Evolutionary conservation across 208 protist genomes (phyloP).

Genomic region (Naegleria fowleri): DNA sequence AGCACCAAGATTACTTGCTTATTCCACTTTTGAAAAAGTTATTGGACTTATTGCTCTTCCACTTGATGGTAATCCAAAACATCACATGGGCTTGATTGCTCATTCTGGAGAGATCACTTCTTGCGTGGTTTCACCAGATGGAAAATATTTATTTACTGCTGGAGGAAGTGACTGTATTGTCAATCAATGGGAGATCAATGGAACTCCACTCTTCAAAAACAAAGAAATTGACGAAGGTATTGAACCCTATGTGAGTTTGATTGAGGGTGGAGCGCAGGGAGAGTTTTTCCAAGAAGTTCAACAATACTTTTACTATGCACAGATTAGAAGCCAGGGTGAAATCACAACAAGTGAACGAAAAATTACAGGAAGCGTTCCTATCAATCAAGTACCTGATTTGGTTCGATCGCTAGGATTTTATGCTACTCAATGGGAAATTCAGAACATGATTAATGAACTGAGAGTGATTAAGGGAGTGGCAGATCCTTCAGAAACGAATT

Average conservation of each 20-base stretch:
- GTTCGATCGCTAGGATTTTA: conserved; percentile 88
- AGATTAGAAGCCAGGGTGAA: conserved; percentile 84
- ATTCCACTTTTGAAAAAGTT: conserved; percentile 75
- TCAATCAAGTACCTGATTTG: conserved; percentile 82
- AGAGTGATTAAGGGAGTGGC: conserved; percentile 69
- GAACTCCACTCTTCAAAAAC: conserved; percentile 31
- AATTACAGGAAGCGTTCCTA: conserved; percentile 74
- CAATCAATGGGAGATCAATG: conserved; percentile 74
- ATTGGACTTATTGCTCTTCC: conserved; percentile 81
- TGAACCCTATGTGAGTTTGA: conserved; percentile 67
- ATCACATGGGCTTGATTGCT: conserved; percentile 80
- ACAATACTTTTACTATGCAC: conserved; percentile 93
- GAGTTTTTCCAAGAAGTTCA: conserved; percentile 82
- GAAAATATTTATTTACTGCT: conserved; percentile 73
- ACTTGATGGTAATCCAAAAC: conserved; percentile 76
- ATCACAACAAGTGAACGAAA: conserved; percentile 78
- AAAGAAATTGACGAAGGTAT: conserved; percentile 36
- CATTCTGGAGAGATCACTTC: conserved; percentile 71
- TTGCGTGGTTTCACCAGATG: conserved; percentile 67
- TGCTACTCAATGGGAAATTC: conserved; percentile 80
- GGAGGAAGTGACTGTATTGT: conserved; percentile 77
- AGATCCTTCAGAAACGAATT: conserved; percentile 35
- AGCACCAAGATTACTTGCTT: conserved; percentile 60
- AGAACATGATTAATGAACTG: conserved; percentile 82
- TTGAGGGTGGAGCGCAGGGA: conserved; percentile 79